Evolutionary conservation across 108 stramenopile genomes (phyloP).

Genomic region (Conticribra weissflogii): DNA sequence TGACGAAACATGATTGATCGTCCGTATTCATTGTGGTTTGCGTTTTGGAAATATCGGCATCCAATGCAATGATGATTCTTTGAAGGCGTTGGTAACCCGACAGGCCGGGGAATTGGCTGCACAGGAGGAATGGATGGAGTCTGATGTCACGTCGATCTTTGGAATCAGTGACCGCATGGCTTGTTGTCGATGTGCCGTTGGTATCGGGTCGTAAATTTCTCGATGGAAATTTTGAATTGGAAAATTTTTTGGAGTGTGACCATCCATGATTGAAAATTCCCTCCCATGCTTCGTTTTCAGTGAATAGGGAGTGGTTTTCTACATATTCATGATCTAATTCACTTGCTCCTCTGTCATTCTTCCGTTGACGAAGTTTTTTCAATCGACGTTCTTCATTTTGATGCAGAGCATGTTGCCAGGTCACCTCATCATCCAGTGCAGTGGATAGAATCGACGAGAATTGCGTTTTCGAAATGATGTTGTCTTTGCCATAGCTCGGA

Average conservation of each 20-base stretch:
- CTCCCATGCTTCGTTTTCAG: not conserved
- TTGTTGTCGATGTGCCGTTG: no score
- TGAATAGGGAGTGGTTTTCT: not conserved
- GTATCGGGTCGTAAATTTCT: no score
- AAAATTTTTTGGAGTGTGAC: no score
- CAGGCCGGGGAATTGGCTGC: constrained; percentile 23
- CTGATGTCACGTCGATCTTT: not conserved
- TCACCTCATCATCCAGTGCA: constrained; percentile 29
- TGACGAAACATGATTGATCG: constrained; percentile 39
- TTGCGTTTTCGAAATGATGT: constrained; percentile 14
- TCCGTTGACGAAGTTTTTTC: constrained; percentile 1
- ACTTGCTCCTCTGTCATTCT: not conserved
- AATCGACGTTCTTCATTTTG: not conserved
- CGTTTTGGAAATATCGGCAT: not conserved
- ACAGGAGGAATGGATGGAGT: constrained; percentile 28
- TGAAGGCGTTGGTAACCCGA: constrained; percentile 30
- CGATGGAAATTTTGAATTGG: no score
- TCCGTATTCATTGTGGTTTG: constrained; percentile 43
- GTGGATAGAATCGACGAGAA: not conserved
- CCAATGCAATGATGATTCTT: constrained; percentile 9
- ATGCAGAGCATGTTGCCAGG: constrained; percentile 2
- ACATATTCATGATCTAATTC: not conserved
- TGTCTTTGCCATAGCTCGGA: not conserved
- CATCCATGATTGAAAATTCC: no score
- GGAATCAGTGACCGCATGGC: not conserved